Evolutionary conservation across 306 rosid genomes (phyloP).

Genomic region (Hylodesmum podocarpum): DNA sequence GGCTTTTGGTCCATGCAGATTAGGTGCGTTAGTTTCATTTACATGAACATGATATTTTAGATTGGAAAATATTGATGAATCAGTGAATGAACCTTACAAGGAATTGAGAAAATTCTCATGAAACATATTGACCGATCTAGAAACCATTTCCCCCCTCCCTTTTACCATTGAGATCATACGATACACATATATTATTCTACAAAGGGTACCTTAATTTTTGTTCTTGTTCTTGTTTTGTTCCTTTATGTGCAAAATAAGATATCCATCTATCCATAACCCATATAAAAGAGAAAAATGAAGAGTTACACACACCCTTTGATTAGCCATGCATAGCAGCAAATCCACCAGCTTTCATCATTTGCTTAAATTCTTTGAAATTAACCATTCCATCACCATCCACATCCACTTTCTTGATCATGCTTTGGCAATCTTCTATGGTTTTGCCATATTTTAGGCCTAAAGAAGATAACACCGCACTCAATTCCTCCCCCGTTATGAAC

Average conservation of each 20-base stretch:
- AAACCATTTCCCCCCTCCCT: background rate
- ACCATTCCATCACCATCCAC: constrained; percentile 54
- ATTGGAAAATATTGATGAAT: constrained; percentile 14
- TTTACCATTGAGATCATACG: constrained; percentile 3
- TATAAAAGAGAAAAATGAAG: background rate
- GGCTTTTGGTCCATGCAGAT: background rate
- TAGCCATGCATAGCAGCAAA: constrained; percentile 12
- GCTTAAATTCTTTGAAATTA: constrained; percentile 41
- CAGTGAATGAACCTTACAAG: background rate
- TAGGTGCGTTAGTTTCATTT: background rate
- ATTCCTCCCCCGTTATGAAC: constrained; percentile 43
- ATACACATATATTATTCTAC: constrained; percentile 12
- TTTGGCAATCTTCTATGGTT: constrained; percentile 38
- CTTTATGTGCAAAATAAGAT: constrained; percentile 2
- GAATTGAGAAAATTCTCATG: constrained; percentile 20
- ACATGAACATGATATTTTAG: background rate
- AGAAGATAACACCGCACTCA: constrained; percentile 41
- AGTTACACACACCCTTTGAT: background rate
- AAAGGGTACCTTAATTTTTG: background rate
- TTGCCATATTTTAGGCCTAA: constrained; percentile 39
- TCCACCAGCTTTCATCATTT: constrained; percentile 48
- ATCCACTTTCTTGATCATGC: constrained; percentile 47
- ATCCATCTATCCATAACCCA: constrained; percentile 26
- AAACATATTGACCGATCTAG: constrained; percentile 17
- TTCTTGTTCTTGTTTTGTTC: too few relatives aligned